Evolutionary conservation across 768 basidiomycete species (phyloP).

Genomic region (Phanerodontia chrysosporium): DNA sequence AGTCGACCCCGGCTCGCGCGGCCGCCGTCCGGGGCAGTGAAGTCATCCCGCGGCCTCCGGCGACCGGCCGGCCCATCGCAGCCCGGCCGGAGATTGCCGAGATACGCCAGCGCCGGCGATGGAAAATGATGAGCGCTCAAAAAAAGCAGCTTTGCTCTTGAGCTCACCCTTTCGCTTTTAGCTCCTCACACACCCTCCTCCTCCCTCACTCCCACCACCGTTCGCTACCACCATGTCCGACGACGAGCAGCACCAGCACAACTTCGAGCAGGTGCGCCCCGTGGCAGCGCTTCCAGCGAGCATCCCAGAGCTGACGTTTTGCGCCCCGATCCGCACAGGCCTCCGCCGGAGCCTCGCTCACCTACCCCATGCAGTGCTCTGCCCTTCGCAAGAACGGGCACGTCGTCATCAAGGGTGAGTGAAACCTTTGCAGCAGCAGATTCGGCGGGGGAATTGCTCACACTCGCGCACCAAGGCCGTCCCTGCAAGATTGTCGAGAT

Average conservation of each 20-base stretch:
- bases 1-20: not conserved
- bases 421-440: not conserved
- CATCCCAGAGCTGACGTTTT: not conserved
- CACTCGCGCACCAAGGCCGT: slow-evolving; percentile 43
- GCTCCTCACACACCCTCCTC: slow-evolving; percentile 12
- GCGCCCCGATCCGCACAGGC: slow-evolving; percentile 37
- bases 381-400: slow-evolving; percentile 89
- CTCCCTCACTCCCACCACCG: slow-evolving; percentile 20
- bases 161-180: slow-evolving; percentile 15
- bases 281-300: not conserved
- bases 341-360: slow-evolving; percentile 69
- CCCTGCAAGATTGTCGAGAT: slow-evolving; percentile 99
- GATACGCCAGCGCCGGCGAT: slow-evolving; percentile 35
- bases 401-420: slow-evolving; percentile 89
- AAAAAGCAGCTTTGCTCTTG: slow-evolving; percentile 14
- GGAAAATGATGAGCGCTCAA: slow-evolving; percentile 26
- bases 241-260: slow-evolving; percentile 84
- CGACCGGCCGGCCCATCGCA: not conserved
- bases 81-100: slow-evolving; percentile 20
- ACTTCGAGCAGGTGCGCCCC: slow-evolving; percentile 69
- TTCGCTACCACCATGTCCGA: slow-evolving; percentile 66
- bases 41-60: not conserved
- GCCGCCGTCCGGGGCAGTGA: slow-evolving; percentile 2
- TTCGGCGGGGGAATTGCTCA: not conserved
- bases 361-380: slow-evolving; percentile 92